Percentiles rank a stretch among this genome's conserved stretches.
phyloP scores from a whole-genome alignment of 768 basidiomycete genomes.

The Leccinum broughii region DNA sequence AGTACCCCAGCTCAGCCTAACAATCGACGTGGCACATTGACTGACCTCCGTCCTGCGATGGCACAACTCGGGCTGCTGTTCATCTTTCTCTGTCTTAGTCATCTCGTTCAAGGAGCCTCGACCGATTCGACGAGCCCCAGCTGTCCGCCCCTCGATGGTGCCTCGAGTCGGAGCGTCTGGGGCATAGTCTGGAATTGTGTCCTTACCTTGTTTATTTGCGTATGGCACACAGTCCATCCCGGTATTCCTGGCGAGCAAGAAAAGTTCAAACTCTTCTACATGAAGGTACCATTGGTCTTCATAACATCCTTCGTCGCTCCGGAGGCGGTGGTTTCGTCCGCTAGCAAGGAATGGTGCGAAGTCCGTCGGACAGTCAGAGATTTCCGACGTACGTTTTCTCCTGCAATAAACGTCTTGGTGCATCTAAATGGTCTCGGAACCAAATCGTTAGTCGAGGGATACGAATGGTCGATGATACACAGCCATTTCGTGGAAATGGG shows the following conservation, averaged over 20 bases:
- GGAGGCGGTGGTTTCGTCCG: background rate
- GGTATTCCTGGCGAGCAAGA: background rate
- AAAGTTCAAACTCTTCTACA: background rate
- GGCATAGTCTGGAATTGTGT: background rate
- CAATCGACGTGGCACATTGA: background rate
- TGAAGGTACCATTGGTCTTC: background rate
- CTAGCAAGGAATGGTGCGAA: background rate
- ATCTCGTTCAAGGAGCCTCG: background rate
- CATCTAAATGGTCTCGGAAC: background rate
- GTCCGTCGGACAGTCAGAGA: background rate
- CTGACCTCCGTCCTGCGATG: background rate
- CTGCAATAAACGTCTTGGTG: background rate
- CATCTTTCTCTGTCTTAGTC: background rate
- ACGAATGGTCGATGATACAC: background rate
- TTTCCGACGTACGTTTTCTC: constrained; percentile 1
- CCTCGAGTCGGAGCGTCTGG: background rate
- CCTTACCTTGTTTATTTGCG: constrained; percentile 1
- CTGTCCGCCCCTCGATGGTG: background rate
- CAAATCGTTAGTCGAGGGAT: background rate
- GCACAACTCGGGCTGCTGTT: background rate
- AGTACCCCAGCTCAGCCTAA: background rate
- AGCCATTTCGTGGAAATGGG: background rate
- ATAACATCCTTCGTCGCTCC: background rate
- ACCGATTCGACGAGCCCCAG: background rate
- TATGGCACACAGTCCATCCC: constrained; percentile 4